phyloP scores from a whole-genome alignment of 208 protist species.

The Acanthamoeba royreba region DNA sequence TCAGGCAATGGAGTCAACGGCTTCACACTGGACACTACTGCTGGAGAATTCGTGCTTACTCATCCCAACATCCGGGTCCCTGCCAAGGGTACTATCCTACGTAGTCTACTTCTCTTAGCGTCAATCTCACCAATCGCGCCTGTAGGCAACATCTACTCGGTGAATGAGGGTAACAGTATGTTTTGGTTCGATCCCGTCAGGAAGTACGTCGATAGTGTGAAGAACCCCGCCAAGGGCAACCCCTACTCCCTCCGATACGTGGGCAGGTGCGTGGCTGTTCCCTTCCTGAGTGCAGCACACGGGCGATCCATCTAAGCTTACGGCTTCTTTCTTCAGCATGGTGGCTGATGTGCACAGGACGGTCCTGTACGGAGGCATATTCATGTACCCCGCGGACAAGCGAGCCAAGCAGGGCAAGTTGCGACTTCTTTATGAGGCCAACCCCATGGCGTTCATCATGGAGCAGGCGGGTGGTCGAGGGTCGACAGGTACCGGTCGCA shows the following conservation, averaged over 20 bases:
- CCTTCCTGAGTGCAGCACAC: background rate
- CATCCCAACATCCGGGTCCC: constrained; percentile 80
- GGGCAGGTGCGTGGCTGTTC: background rate
- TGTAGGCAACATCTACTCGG: constrained; percentile 93
- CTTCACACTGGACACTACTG: constrained; percentile 56
- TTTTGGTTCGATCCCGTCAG: constrained; percentile 66
- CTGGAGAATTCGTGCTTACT: constrained; percentile 96
- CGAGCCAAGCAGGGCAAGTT: constrained; percentile 94
- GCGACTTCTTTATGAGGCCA: constrained; percentile 93
- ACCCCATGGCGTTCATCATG: constrained; percentile 64
- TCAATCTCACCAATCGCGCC: constrained; percentile 85
- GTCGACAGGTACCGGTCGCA: constrained; percentile 76
- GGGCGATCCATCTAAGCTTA: background rate
- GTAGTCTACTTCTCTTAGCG: no score
- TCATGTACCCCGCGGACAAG: constrained; percentile 93
- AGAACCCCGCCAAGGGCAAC: constrained; percentile 38
- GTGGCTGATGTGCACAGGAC: constrained; percentile 97
- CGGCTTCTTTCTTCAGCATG: constrained; percentile 72
- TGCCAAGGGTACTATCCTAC: background rate
- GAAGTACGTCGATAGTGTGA: constrained; percentile 65
- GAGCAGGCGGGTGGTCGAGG: constrained; percentile 84
- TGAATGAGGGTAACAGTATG: constrained; percentile 93
- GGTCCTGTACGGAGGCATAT: constrained; percentile 97
- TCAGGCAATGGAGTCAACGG: constrained; percentile 82
- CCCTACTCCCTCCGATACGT: constrained; percentile 14